Evolutionary conservation across 2,329 filamentous ascomycete species (phyloP), one percentile per base, ranked within the genome.

Genomic region (Colletotrichum lindemuthianum): DNA sequence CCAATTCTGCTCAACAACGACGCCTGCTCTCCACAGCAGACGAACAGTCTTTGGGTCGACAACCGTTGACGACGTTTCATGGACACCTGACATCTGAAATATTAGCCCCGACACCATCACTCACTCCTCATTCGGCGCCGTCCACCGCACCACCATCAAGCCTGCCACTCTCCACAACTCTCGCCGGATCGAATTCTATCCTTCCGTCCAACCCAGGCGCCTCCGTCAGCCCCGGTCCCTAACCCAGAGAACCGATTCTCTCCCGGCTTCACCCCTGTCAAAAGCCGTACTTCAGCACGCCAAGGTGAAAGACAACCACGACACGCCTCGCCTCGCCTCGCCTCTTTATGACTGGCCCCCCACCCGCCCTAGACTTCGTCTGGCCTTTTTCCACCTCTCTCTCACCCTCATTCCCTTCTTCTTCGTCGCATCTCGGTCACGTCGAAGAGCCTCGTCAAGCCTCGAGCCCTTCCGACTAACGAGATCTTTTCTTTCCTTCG

Each of bases 371-470:
- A 66, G 67, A 65, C 67, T 60, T 56, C 53, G n/a, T 67, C 60
- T 63, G 52, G 65, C 52, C 56, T 53, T 65, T 65, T 61, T 52
- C 48, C 69, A 60, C 71, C 67, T 71, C 67, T 65, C 54, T 67
- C 68, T 67, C 69, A 69, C 71, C 72, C 59, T 74, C 70, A 69
- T 69, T 68, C 70, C 74, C 72, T 72, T 72, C 71, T 69, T 69
- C 72, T 68, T 69, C 70, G 48, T 72, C 69, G 68, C 68, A 71
- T 75, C 70, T 76, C 76, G 77, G 77, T 76, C 75, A 79, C 78
- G 78, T 78, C 76, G 78, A 81, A 80, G 76, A 78, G 76, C 77
- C 73, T 75, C 75, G 73, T 72, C 72, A 69, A 71, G 67, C 71
- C 69, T 69, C 72, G 71, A 74, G 75, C 73, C 74, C 57, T 57